Evolutionary conservation across 1,139 yeast species (phyloP).

Genomic region (Blastobotrys indianensis): DNA sequence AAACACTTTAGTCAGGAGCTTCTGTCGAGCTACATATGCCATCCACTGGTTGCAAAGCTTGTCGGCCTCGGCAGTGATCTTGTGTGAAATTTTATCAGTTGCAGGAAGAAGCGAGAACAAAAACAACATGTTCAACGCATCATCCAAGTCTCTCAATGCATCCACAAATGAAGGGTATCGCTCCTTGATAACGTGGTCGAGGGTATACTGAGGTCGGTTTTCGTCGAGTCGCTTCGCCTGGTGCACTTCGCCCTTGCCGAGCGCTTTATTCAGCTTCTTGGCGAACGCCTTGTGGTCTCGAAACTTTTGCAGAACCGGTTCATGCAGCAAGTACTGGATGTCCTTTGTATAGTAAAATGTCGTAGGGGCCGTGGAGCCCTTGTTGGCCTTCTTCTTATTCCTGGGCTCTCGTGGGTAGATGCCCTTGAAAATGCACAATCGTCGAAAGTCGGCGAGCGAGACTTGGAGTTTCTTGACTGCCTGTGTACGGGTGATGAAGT

Average conservation of each 20-base stretch:
- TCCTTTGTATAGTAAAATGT: slow-evolving; percentile 94
- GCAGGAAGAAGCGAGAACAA: slow-evolving; percentile 94
- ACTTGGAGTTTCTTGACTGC: slow-evolving; percentile 91
- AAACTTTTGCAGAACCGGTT: slow-evolving; percentile 86
- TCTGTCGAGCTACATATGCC: slow-evolving; percentile 85
- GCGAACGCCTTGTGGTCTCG: slow-evolving; percentile 95
- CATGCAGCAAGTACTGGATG: slow-evolving; percentile 90
- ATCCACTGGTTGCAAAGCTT: slow-evolving; percentile 89
- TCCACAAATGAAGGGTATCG: slow-evolving; percentile 92
- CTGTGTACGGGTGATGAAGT: slow-evolving; percentile 89
- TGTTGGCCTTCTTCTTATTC: slow-evolving; percentile 93
- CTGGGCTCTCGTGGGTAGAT: slow-evolving; percentile 88
- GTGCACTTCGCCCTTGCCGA: slow-evolving; percentile 86
- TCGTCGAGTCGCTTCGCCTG: slow-evolving; percentile 83
- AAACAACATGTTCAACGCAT: slow-evolving; percentile 91
- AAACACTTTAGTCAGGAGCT: slow-evolving; percentile 78
- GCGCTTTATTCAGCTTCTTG: slow-evolving; percentile 79
- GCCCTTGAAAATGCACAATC: slow-evolving; percentile 96
- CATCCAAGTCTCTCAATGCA: slow-evolving; percentile 89
- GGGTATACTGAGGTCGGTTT: slow-evolving; percentile 75
- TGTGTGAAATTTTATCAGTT: slow-evolving; percentile 71
- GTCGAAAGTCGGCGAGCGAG: slow-evolving; percentile 95
- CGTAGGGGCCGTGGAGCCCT: slow-evolving; percentile 92
- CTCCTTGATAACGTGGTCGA: slow-evolving; percentile 88
- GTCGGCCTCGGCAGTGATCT: slow-evolving; percentile 81